Conservation (phyloP, 495 filamentous ascomycete genomes). For the Penicillium angulare region DNA sequence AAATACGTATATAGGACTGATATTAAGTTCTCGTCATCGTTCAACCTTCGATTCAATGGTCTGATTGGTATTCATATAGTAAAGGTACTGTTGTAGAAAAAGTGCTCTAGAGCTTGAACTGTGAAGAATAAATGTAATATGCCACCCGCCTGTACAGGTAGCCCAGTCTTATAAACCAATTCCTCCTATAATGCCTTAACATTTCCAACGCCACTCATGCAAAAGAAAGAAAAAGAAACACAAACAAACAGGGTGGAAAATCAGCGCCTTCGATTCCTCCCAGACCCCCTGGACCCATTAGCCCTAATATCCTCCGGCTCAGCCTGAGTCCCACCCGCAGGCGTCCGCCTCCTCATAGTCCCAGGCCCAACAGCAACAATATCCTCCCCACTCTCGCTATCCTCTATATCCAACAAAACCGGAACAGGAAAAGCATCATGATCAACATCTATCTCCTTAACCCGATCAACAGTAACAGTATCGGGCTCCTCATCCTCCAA, state of each 20-base stretch:
- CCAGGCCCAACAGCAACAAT: constrained; percentile 81
- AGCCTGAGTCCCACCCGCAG: constrained; percentile 55
- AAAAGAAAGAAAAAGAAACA: too few relatives aligned
- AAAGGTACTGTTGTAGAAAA: too few relatives aligned
- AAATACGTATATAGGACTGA: too few relatives aligned
- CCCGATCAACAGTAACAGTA: constrained; percentile 70
- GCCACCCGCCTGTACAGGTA: too few relatives aligned
- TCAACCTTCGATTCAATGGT: too few relatives aligned
- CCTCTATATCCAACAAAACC: constrained; percentile 76
- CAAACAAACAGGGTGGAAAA: too few relatives aligned
- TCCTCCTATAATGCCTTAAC: too few relatives aligned
- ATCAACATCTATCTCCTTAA: constrained; percentile 50
- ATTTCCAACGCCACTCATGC: constrained; percentile 18
- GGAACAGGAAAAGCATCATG: constrained; percentile 79
- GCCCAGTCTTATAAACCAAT: background rate
- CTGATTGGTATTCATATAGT: too few relatives aligned
- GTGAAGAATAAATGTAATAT: too few relatives aligned
- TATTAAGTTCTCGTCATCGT: too few relatives aligned
- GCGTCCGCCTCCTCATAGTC: constrained; percentile 76
- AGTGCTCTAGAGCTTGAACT: too few relatives aligned
- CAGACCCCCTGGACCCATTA: constrained; percentile 14
- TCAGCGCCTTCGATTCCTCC: constrained; percentile 20
- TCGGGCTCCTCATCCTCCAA: constrained; percentile 89
- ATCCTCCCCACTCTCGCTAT: constrained; percentile 80
- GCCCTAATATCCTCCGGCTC: constrained; percentile 33